A percentile compares a stretch with the other conserved stretches of the same genome.
phyloP scores from a whole-genome alignment of 345 rosid genomes.

The Ceriops tagal region DNA sequence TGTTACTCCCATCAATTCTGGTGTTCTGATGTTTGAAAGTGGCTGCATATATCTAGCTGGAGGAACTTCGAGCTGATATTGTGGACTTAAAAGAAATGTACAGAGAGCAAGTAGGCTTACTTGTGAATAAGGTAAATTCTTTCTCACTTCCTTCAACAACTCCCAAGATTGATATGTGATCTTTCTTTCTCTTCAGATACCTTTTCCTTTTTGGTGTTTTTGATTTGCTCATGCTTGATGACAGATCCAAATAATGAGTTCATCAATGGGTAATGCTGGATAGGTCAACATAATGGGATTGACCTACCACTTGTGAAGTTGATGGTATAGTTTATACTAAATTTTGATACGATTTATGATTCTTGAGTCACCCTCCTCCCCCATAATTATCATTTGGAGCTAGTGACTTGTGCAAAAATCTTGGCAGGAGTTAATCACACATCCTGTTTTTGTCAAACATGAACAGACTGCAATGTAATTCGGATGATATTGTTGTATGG shows the following conservation, averaged over 20 bases:
- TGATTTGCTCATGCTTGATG: constrained; percentile 5
- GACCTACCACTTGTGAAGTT: constrained; percentile 3
- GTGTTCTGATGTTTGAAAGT: constrained; percentile 13
- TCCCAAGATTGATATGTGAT: not conserved
- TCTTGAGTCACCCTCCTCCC: not conserved
- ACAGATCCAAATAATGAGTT: constrained; percentile 58
- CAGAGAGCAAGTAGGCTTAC: constrained; percentile 96
- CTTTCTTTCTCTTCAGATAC: not conserved
- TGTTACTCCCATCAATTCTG: too few relatives aligned
- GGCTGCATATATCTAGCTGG: constrained; percentile 56
- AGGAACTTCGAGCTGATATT: constrained; percentile 95
- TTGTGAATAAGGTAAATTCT: constrained; percentile 79
- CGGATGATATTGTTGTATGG: constrained; percentile 31
- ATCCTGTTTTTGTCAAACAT: constrained; percentile 4
- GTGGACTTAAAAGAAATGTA: constrained; percentile 99
- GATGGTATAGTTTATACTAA: constrained; percentile 12
- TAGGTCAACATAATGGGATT: not conserved
- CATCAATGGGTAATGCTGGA: constrained; percentile 17
- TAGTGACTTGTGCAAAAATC: not conserved
- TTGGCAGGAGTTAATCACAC: not conserved
- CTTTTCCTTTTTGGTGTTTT: not conserved
- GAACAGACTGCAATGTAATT: constrained; percentile 13
- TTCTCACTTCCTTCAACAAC: not conserved
- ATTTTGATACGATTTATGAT: not conserved
- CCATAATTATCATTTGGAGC: constrained; percentile 1